These are phyloP conservation scores for Fusarium sp. DNA, from an alignment of 2,329 filamentous ascomycete species.

Conservation along the genomic window DNA sequence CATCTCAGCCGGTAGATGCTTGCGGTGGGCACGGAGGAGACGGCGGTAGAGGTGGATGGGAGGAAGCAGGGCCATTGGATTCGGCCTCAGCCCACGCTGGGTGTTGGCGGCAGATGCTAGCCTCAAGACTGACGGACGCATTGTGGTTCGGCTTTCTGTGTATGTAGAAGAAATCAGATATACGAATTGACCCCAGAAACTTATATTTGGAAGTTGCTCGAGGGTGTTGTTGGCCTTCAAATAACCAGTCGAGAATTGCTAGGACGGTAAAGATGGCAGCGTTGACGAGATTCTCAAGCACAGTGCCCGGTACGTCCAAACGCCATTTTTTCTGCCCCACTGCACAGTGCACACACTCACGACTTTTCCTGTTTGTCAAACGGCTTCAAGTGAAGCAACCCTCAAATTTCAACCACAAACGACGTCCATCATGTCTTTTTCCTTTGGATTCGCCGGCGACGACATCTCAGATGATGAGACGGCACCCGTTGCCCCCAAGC, in stretches of 20 bases:
- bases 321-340: slow-evolving; percentile 33
- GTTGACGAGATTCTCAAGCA: slow-evolving; percentile 32
- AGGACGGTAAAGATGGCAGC: slow-evolving; percentile 21
- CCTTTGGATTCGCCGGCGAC: slow-evolving; percentile 72
- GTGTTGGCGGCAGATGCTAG: slow-evolving; percentile 54
- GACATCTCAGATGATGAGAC: slow-evolving; percentile 66
- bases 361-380: slow-evolving; percentile 30
- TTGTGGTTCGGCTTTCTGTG: slow-evolving; percentile 13
- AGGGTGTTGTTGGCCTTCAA: background rate
- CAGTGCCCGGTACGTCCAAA: slow-evolving; percentile 30
- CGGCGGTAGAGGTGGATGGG: slow-evolving; percentile 92
- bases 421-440: slow-evolving; percentile 59
- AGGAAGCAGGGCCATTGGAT: slow-evolving; percentile 78
- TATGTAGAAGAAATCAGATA: background rate
- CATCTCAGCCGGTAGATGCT: slow-evolving; percentile 78
- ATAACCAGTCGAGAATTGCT: slow-evolving; percentile 7
- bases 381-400: slow-evolving; percentile 6
- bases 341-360: slow-evolving; percentile 44
- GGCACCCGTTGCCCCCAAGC: slow-evolving; percentile 32
- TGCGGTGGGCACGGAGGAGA: slow-evolving; percentile 86
- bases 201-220: background rate
- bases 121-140: slow-evolving; percentile 45
- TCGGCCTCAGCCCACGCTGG: slow-evolving; percentile 50
- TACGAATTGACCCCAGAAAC: background rate
- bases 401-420: slow-evolving; percentile 1